Conservation (phyloP, 2,329 filamentous ascomycete genomes). For the Fusarium sp. region DNA sequence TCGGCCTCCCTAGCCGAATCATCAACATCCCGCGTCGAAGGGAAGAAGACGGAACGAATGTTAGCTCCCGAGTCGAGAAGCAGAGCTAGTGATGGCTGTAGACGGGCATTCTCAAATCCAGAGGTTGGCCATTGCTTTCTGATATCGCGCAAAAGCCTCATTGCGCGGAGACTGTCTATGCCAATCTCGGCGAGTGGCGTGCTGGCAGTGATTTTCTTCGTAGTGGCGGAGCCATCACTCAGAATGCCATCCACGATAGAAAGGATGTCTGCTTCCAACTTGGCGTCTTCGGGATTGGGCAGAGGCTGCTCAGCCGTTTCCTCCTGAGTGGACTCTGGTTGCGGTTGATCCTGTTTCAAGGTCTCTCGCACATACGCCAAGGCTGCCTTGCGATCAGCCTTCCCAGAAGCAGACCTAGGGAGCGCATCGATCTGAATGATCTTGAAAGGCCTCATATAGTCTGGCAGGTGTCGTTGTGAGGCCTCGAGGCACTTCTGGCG, state of each 20-base stretch:
- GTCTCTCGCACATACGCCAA: neutral
- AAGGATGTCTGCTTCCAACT: conserved; percentile 1
- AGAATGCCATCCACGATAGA: neutral
- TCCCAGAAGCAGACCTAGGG: conserved; percentile 21
- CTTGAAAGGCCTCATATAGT: conserved; percentile 35
- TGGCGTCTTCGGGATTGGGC: neutral
- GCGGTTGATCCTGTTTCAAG: neutral
- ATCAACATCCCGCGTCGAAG: neutral
- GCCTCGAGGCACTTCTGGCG: neutral
- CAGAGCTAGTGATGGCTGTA: conserved; percentile 13
- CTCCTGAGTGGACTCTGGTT: neutral
- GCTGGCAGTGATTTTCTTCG: neutral
- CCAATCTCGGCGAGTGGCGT: conserved; percentile 7
- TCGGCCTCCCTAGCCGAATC: neutral
- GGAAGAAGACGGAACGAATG: conserved; percentile 18
- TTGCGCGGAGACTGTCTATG: conserved; percentile 27
- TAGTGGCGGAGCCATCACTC: neutral
- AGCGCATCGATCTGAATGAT: neutral
- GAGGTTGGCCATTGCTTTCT: conserved; percentile 3
- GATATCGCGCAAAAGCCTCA: conserved; percentile 27
- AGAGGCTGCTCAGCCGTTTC: neutral
- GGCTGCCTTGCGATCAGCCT: conserved; percentile 20
- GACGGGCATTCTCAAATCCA: neutral
- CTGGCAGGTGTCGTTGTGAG: neutral
- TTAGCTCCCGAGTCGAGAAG: conserved; percentile 2